Conservation (phyloP, 257 asterid genomes). For the Vinca minor region DNA sequence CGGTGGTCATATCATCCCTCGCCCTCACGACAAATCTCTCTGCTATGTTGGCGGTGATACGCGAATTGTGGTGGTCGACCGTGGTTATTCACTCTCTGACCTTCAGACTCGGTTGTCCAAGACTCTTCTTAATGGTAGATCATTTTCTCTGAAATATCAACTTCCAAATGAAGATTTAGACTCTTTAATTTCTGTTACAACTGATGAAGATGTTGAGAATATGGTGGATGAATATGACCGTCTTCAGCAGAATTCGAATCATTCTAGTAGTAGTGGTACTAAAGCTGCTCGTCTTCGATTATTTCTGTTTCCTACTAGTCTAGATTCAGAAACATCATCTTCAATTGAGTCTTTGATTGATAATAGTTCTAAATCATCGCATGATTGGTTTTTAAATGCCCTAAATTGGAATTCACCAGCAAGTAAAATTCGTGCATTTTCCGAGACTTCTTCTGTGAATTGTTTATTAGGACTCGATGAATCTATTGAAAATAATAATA, state of each 20-base stretch:
- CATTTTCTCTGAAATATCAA: constrained; percentile 69
- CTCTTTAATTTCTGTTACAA: constrained; percentile 65
- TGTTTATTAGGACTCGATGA: constrained; percentile 67
- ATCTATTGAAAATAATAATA: constrained; percentile 33
- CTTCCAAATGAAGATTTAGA: constrained; percentile 86
- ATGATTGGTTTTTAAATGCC: constrained; percentile 81
- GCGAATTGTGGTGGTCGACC: constrained; percentile 73
- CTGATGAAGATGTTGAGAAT: constrained; percentile 86
- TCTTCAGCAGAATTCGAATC: constrained; percentile 15
- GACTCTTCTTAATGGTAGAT: constrained; percentile 44
- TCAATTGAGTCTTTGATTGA: constrained; percentile 32
- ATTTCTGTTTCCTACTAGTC: constrained; percentile 24
- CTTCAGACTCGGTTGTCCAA: constrained; percentile 63
- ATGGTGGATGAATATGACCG: constrained; percentile 94
- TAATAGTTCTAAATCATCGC: constrained; percentile 60
- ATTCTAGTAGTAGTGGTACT: constrained; percentile 3
- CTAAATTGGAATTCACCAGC: constrained; percentile 51
- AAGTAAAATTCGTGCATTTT: constrained; percentile 33
- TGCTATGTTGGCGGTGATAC: constrained; percentile 92
- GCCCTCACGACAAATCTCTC: constrained; percentile 83
- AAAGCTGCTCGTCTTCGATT: constrained; percentile 59
- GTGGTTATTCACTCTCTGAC: constrained; percentile 50
- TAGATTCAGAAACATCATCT: constrained; percentile 20
- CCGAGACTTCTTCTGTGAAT: constrained; percentile 75
- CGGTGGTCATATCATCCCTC: constrained; percentile 90